Conservation (phyloP, 306 rosid species). For the Fragaria nilgerrensis region DNA sequence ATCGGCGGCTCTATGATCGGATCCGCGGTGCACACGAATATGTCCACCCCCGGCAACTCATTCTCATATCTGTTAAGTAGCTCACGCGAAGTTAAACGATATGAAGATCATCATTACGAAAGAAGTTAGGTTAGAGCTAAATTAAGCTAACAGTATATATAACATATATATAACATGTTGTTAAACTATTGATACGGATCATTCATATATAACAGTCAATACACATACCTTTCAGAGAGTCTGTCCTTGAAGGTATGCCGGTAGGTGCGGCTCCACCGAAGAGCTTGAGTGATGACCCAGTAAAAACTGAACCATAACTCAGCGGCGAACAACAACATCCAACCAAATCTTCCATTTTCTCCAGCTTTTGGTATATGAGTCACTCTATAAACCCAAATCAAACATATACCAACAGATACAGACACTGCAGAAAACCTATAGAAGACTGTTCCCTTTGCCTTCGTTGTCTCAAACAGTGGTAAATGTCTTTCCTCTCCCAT, state of each 20-base stretch:
- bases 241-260: constrained; percentile 45
- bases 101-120: not conserved
- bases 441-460: constrained; percentile 30
- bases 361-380: constrained; percentile 23
- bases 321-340: constrained; percentile 54
- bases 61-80: constrained; percentile 39
- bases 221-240: constrained; percentile 48
- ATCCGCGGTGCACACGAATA: constrained; percentile 47
- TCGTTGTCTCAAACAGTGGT: constrained; percentile 56
- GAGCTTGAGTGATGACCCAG: constrained; percentile 57
- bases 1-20: constrained; percentile 39
- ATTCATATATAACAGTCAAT: too few species aligned
- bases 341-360: constrained; percentile 36
- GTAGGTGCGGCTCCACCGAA: constrained; percentile 48
- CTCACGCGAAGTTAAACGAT: not conserved
- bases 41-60: constrained; percentile 35
- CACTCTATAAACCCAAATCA: constrained; percentile 51
- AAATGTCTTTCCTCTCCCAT: constrained; percentile 19
- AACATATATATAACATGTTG: not conserved
- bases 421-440: constrained; percentile 40
- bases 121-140: not conserved
- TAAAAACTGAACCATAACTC: constrained; percentile 69
- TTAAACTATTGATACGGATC: not conserved
- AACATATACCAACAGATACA: constrained; percentile 43
- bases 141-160: not conserved